Conservation (phyloP, 805 yeast species). For the Saturnispora diversa region DNA sequence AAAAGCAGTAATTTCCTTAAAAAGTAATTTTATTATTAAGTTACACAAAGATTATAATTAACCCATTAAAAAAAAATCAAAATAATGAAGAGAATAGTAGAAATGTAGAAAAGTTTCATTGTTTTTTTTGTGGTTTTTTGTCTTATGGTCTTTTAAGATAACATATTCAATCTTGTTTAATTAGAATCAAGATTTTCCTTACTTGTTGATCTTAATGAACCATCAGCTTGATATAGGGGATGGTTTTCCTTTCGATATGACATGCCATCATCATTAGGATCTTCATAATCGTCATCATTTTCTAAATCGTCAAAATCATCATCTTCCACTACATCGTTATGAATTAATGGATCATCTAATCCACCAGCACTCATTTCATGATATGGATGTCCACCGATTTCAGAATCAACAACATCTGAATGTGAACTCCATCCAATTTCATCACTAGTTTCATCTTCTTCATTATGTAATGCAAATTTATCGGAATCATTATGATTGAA, state of each 20-base stretch:
- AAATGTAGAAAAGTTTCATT: constrained; percentile 2
- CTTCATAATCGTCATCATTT: constrained; percentile 57
- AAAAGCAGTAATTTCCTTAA: neutral
- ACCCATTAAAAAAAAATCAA: neutral
- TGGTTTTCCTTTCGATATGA: constrained; percentile 56
- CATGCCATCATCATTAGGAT: constrained; percentile 76
- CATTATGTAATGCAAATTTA: constrained; percentile 1
- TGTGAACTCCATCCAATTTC: constrained; percentile 9
- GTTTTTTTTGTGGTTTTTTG: neutral
- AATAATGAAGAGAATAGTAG: constrained; percentile 1
- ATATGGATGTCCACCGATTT: constrained; percentile 31
- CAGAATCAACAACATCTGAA: constrained; percentile 18
- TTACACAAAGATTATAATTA: too few relatives aligned
- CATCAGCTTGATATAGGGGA: constrained; percentile 49
- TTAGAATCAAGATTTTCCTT: constrained; percentile 9
- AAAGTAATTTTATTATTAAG: constrained; percentile 3
- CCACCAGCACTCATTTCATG: constrained; percentile 28
- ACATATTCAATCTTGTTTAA: neutral
- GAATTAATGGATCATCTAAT: constrained; percentile 47
- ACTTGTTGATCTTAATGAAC: constrained; percentile 22
- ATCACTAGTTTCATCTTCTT: constrained; percentile 7
- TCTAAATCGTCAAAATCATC: constrained; percentile 44
- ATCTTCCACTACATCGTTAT: constrained; percentile 15
- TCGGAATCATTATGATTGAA: neutral
- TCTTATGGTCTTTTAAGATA: neutral